These are phyloP conservation scores for Russula foetens DNA, from an alignment of 768 basidiomycete genomes.

Conservation along the genomic window DNA sequence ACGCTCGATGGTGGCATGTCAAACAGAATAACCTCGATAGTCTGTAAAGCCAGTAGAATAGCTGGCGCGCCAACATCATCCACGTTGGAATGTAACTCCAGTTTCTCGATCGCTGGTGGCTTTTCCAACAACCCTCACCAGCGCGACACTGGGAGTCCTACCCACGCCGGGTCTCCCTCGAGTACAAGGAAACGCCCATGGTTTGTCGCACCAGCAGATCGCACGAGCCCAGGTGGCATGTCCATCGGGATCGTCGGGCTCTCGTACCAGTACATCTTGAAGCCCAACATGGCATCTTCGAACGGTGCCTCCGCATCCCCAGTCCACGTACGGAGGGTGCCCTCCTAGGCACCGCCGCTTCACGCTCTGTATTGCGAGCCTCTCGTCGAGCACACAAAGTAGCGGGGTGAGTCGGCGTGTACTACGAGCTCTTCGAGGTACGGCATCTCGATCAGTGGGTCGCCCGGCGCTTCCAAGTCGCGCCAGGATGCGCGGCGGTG, in stretches of 20 bases:
- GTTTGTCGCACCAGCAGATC: not conserved
- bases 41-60: not conserved
- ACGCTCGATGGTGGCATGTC: not conserved
- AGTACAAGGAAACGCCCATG: not conserved
- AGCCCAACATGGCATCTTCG: constrained; percentile 5
- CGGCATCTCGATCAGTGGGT: not conserved
- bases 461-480: not conserved
- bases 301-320: not conserved
- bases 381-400: not conserved
- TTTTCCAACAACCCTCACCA: constrained; percentile 7
- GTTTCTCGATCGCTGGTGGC: constrained; percentile 1
- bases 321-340: constrained; percentile 7
- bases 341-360: not conserved
- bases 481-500: constrained; percentile 4
- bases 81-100: not conserved
- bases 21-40: not conserved
- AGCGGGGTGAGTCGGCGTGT: not conserved
- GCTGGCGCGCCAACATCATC: not conserved
- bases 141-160: not conserved
- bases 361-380: constrained; percentile 3
- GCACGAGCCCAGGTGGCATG: not conserved
- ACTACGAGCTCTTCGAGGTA: constrained; percentile 1
- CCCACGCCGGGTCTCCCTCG: not conserved
- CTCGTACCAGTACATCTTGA: constrained; percentile 2
- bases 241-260: not conserved